Evolutionary conservation across 148 eudicot species (phyloP).

Genomic region (Simmondsia chinensis): DNA sequence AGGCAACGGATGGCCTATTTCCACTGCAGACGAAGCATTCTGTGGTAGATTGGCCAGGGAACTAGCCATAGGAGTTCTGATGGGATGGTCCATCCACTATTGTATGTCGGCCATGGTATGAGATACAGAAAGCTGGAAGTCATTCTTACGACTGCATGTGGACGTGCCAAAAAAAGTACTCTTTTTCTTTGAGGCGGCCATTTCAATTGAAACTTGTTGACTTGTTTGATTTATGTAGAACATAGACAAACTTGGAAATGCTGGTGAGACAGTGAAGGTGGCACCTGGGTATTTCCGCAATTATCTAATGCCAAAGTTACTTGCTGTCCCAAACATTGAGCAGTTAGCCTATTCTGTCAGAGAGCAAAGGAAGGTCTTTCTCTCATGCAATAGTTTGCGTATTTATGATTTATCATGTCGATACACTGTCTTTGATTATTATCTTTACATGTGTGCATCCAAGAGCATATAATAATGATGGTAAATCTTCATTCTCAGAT

Average conservation of each 20-base stretch:
- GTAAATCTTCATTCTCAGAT: slow-evolving; percentile 29
- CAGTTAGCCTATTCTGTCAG: slow-evolving; percentile 63
- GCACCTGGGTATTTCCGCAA: slow-evolving; percentile 91
- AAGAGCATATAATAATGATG: background rate
- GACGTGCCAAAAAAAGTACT: background rate
- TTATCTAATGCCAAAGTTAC: slow-evolving; percentile 86
- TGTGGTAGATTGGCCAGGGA: slow-evolving; percentile 30
- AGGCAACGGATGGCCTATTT: slow-evolving; percentile 39
- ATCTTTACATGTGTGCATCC: background rate
- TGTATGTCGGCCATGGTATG: slow-evolving; percentile 65
- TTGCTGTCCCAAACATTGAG: slow-evolving; percentile 90
- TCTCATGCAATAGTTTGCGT: no score
- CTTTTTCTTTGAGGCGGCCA: background rate
- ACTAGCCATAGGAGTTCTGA: slow-evolving; percentile 18
- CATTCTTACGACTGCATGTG: slow-evolving; percentile 65
- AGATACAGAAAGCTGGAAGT: slow-evolving; percentile 77
- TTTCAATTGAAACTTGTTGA: background rate
- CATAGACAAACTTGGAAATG: slow-evolving; percentile 83
- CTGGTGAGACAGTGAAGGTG: slow-evolving; percentile 90
- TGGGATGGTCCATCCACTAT: slow-evolving; percentile 49
- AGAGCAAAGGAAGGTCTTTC: slow-evolving; percentile 86
- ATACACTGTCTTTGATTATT: no score
- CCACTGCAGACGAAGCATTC: slow-evolving; percentile 36
- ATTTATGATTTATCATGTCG: no score
- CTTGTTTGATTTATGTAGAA: slow-evolving; percentile 25